These are phyloP conservation scores for Xylaria nigripes DNA, from an alignment of 495 filamentous ascomycete species.

Conservation along the genomic window DNA sequence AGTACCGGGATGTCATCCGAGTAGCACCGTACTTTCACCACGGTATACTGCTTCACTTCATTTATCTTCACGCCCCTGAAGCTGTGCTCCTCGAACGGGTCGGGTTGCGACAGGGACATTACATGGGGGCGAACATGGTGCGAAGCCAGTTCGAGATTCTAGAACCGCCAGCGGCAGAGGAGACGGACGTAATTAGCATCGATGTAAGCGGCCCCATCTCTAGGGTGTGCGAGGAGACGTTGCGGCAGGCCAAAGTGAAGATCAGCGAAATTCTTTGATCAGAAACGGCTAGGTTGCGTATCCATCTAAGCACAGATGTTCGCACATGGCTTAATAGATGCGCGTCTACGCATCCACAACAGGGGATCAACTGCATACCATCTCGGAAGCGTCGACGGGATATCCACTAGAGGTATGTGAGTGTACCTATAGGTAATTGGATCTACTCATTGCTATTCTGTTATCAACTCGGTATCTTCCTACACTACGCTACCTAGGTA, in stretches of 20 bases:
- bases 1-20: constrained; percentile 95
- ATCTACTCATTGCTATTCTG: background rate
- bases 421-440: constrained; percentile 1
- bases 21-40: constrained; percentile 73
- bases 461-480: background rate
- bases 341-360: background rate
- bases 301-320: background rate
- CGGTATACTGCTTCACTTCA: constrained; percentile 77
- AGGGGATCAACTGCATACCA: constrained; percentile 1
- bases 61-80: constrained; percentile 78
- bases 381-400: background rate
- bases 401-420: constrained; percentile 2
- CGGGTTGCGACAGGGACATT: constrained; percentile 66
- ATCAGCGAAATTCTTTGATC: constrained; percentile 24
- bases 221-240: constrained; percentile 58
- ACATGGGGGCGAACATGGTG: constrained; percentile 98
- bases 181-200: constrained; percentile 77
- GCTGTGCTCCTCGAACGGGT: constrained; percentile 68
- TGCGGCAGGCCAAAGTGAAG: constrained; percentile 42
- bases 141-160: constrained; percentile 79
- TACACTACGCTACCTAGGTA: no score
- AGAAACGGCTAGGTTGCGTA: background rate
- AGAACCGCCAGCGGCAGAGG: constrained; percentile 68
- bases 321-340: background rate
- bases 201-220: constrained; percentile 62